A percentile compares a stretch with the other conserved stretches of the same genome.
phyloP scores from a whole-genome alignment of 805 yeast genomes.

The Maudiozyma barnettii region DNA sequence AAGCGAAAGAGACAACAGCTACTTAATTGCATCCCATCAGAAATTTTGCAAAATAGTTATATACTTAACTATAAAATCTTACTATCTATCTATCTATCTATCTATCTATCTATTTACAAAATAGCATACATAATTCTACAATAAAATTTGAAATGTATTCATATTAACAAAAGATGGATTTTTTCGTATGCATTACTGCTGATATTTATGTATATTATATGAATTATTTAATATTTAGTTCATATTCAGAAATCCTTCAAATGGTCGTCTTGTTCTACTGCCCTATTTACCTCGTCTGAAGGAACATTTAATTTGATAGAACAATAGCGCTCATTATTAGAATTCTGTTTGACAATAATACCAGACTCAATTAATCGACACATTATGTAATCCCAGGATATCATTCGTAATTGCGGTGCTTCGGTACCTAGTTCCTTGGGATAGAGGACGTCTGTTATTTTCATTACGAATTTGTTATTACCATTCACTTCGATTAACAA shows the following conservation, averaged over 20 bases:
- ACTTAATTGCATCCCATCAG: background rate
- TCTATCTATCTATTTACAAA: background rate
- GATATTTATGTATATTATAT: background rate
- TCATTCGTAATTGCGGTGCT: constrained; percentile 37
- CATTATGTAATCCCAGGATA: constrained; percentile 44
- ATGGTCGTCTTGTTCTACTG: constrained; percentile 47
- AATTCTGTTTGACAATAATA: constrained; percentile 55
- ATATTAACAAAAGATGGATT: background rate
- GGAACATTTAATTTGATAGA: constrained; percentile 58
- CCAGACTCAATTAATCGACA: constrained; percentile 75
- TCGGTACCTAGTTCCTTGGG: constrained; percentile 24
- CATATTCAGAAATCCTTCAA: constrained; percentile 27
- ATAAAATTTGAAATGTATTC: background rate
- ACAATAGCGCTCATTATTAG: constrained; percentile 58
- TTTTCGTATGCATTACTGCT: too few relatives aligned
- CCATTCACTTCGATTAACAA: constrained; percentile 38
- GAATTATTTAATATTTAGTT: background rate
- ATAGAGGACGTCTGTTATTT: constrained; percentile 27
- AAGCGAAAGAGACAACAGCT: background rate
- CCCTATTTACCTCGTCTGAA: constrained; percentile 56
- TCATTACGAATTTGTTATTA: constrained; percentile 21
- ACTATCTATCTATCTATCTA: background rate
- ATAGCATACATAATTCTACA: background rate
- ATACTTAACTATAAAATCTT: too few relatives aligned
- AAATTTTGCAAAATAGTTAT: background rate